A percentile compares a stretch with the other conserved stretches of the same genome.
Conservation (phyloP, 2,329 filamentous ascomycete species). For the Diaporthe nobilis region DNA sequence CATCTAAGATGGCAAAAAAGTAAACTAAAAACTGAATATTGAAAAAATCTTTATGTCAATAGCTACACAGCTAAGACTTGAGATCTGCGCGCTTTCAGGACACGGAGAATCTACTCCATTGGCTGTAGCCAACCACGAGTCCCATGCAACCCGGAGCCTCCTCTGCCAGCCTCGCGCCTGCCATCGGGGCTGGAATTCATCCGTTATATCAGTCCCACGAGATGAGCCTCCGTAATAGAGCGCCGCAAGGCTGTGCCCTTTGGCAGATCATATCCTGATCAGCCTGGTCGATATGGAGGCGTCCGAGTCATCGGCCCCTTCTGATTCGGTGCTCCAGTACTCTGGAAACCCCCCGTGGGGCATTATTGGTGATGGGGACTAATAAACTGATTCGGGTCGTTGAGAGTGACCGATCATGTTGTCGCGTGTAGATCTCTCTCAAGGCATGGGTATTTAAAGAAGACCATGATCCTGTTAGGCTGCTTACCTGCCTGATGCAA, state of each 20-base stretch:
- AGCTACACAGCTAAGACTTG: background rate
- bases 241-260: background rate
- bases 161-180: background rate
- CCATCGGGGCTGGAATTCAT: background rate
- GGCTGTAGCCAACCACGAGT: background rate
- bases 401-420: background rate
- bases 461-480: background rate
- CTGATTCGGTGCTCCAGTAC: background rate
- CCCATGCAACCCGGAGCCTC: background rate
- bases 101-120: background rate
- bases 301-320: background rate
- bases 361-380: background rate
- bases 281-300: background rate
- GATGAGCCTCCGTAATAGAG: background rate
- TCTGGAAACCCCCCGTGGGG: background rate
- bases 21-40: too few relatives aligned
- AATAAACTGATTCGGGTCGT: background rate
- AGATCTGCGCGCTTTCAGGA: background rate
- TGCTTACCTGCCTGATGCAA: background rate
- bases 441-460: background rate
- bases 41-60: background rate
- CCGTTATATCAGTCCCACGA: background rate
- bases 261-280: conserved; percentile 10
- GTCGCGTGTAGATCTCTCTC: conserved; percentile 5
- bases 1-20: background rate